Evolutionary conservation across 176 grass and related monocot species (phyloP).

Genomic region (Oryza meridionalis): DNA sequence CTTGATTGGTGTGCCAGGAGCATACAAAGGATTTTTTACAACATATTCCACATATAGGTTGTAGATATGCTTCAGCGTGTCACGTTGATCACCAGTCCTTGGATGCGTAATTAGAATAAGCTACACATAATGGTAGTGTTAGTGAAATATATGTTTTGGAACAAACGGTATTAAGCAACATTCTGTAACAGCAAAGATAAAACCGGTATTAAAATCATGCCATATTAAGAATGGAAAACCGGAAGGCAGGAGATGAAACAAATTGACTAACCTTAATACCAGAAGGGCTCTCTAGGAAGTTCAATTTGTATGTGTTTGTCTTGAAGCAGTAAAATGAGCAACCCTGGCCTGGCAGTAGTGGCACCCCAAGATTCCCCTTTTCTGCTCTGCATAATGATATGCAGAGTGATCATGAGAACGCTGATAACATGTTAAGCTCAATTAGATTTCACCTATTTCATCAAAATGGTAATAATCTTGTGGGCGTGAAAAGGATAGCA

Average conservation of each 20-base stretch:
- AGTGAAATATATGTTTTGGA: neutral
- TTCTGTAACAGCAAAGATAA: slow-evolving; percentile 20
- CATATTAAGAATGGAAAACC: slow-evolving; percentile 6
- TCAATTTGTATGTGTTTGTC: slow-evolving; percentile 92
- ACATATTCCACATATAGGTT: slow-evolving; percentile 95
- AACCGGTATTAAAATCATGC: too few relatives aligned
- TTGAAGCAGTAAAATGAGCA: slow-evolving; percentile 91
- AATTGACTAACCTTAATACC: slow-evolving; percentile 75
- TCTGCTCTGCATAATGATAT: slow-evolving; percentile 55
- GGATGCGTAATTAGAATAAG: slow-evolving; percentile 95
- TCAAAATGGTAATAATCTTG: neutral
- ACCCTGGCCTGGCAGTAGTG: slow-evolving; percentile 77
- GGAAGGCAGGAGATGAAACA: slow-evolving; percentile 11
- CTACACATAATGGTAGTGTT: slow-evolving; percentile 47
- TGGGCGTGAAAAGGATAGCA: neutral
- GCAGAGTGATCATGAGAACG: neutral
- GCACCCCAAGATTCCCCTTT: slow-evolving; percentile 80
- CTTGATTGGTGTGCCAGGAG: slow-evolving; percentile 82
- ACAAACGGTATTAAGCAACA: slow-evolving; percentile 12
- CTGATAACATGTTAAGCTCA: neutral
- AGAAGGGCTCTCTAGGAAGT: slow-evolving; percentile 90
- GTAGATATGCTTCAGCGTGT: slow-evolving; percentile 90
- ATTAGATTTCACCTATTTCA: neutral
- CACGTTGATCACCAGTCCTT: slow-evolving; percentile 84
- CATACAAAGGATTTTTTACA: slow-evolving; percentile 92